Evolutionary conservation across 306 rosid genomes (phyloP).

Genomic region (Prunus mume): DNA sequence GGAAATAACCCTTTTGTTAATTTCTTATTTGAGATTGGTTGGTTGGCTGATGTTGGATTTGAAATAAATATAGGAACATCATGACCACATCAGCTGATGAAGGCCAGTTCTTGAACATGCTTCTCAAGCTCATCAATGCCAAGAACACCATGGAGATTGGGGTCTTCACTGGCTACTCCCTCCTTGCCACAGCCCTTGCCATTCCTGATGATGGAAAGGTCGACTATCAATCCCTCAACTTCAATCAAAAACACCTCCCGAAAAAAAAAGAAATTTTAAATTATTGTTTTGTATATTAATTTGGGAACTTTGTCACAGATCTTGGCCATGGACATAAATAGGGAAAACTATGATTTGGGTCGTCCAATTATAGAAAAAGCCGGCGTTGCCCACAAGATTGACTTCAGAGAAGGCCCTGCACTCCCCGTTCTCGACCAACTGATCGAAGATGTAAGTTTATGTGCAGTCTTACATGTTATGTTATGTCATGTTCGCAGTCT

Average conservation of each 20-base stretch:
- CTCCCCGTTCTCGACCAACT: slow-evolving; percentile 79
- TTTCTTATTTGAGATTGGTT: background rate
- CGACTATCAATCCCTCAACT: background rate
- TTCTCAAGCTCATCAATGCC: slow-evolving; percentile 85
- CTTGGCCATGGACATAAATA: slow-evolving; percentile 90
- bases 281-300: background rate
- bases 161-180: slow-evolving; percentile 92
- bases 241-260: background rate
- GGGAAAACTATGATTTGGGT: slow-evolving; percentile 84
- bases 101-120: slow-evolving; percentile 89
- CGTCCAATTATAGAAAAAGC: slow-evolving; percentile 72
- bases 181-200: slow-evolving; percentile 93
- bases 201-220: slow-evolving; percentile 95
- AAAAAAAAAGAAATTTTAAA: background rate
- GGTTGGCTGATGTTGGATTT: background rate
- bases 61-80: slow-evolving; percentile 57
- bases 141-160: slow-evolving; percentile 97
- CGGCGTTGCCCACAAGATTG: slow-evolving; percentile 86
- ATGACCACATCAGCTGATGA: slow-evolving; percentile 96
- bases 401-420: slow-evolving; percentile 94
- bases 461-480: background rate
- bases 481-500: too few relatives aligned
- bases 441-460: slow-evolving; percentile 54
- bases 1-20: background rate
- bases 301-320: slow-evolving; percentile 39